Evolutionary conservation across 2,329 filamentous ascomycete species (phyloP).

Genomic region (Tolypocladium capitatum): DNA sequence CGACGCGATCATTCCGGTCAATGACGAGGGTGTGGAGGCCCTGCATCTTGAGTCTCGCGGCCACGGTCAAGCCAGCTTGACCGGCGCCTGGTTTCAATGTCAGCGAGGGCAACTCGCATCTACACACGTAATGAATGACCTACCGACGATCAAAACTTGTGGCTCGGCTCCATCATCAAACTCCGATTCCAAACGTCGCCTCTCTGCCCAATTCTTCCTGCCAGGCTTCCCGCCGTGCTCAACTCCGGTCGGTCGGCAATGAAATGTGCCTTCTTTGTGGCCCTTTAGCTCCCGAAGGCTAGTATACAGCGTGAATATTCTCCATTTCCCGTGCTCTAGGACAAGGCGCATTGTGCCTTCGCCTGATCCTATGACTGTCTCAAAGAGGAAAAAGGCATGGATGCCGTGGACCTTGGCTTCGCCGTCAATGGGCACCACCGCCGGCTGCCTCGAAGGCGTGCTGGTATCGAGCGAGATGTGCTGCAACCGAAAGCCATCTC

Average conservation of each 20-base stretch:
- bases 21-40: slow-evolving; percentile 42
- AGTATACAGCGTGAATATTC: slow-evolving; percentile 52
- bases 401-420: slow-evolving; percentile 37
- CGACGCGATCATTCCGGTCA: slow-evolving; percentile 42
- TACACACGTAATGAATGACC: background rate
- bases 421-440: slow-evolving; percentile 32
- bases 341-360: slow-evolving; percentile 42
- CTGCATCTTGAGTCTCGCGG: slow-evolving; percentile 46
- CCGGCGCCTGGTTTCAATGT: slow-evolving; percentile 33
- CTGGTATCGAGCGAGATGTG: slow-evolving; percentile 32
- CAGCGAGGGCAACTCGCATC: background rate
- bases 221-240: slow-evolving; percentile 37
- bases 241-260: slow-evolving; percentile 39
- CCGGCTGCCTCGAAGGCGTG: slow-evolving; percentile 29
- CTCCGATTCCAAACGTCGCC: slow-evolving; percentile 31
- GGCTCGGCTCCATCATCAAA: slow-evolving; percentile 37
- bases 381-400: slow-evolving; percentile 40
- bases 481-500: slow-evolving; percentile 26
- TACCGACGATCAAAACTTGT: slow-evolving; percentile 47
- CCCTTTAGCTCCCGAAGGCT: slow-evolving; percentile 39
- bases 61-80: slow-evolving; percentile 44
- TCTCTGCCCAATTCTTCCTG: slow-evolving; percentile 48
- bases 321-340: slow-evolving; percentile 34
- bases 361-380: slow-evolving; percentile 40
- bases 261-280: slow-evolving; percentile 34